phyloP scores from a whole-genome alignment of 2,329 filamentous ascomycete genomes.

The Hymenoscyphus repandus region DNA sequence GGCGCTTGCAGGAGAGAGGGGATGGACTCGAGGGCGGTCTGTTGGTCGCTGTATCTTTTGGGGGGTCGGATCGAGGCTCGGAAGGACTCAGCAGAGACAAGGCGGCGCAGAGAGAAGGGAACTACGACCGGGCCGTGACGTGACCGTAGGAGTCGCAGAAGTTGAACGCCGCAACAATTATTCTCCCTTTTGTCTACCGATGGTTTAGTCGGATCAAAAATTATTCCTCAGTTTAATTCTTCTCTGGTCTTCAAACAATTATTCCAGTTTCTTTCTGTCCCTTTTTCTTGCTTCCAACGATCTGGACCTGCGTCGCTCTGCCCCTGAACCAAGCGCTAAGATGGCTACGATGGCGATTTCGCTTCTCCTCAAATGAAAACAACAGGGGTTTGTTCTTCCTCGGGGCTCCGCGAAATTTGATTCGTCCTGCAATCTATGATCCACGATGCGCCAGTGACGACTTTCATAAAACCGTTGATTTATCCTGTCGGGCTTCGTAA shows the following conservation, averaged over 20 bases:
- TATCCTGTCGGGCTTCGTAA: no score
- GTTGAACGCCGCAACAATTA: no score
- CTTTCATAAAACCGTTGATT: no score
- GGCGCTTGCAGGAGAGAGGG: background rate
- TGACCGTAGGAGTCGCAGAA: background rate
- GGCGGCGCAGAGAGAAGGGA: no score
- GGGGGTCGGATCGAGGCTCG: no score
- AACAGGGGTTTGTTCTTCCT: background rate
- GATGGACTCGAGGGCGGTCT: background rate
- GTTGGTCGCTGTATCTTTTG: no score
- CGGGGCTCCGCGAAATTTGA: conserved; percentile 1
- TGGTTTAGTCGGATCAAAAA: no score
- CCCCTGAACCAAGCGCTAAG: background rate
- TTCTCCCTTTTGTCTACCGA: no score
- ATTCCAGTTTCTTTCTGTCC: background rate
- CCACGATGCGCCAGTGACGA: background rate
- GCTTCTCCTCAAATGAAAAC: no score
- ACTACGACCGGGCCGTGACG: background rate
- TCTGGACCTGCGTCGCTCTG: background rate
- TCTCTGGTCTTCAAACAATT: no score
- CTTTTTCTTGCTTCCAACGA: background rate
- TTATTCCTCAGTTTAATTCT: no score
- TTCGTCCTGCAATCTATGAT: background rate
- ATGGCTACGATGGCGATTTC: background rate
- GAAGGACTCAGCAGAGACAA: no score